A percentile compares a stretch with the other conserved stretches of the same genome.
Conservation (phyloP, 805 yeast species). For the Kodamaea hsintzibuensis region DNA sequence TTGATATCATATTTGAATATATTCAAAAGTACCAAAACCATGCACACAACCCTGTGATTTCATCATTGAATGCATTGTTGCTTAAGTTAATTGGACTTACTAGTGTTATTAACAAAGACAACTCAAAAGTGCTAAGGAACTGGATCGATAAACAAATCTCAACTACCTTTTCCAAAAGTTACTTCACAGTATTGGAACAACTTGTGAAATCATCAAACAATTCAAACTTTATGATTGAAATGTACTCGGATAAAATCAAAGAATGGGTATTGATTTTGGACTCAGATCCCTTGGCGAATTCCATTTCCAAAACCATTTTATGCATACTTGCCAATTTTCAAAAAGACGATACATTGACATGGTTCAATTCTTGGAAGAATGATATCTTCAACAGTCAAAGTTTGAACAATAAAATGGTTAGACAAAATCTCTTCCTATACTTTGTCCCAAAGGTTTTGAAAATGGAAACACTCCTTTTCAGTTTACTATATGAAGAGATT, state of each 20-base stretch:
- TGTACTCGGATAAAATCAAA: slow-evolving; percentile 47
- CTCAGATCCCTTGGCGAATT: slow-evolving; percentile 64
- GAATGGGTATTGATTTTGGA: slow-evolving; percentile 52
- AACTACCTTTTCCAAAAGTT: slow-evolving; percentile 52
- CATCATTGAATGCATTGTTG: slow-evolving; percentile 65
- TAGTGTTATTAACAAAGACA: neutral
- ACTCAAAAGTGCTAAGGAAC: neutral
- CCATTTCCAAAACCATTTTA: slow-evolving; percentile 59
- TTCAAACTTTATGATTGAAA: slow-evolving; percentile 36
- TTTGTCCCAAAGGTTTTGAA: slow-evolving; percentile 65
- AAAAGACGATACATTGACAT: slow-evolving; percentile 22
- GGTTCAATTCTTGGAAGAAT: slow-evolving; percentile 56
- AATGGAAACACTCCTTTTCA: slow-evolving; percentile 46
- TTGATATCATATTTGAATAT: slow-evolving; percentile 46
- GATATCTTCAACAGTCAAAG: slow-evolving; percentile 29
- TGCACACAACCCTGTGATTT: slow-evolving; percentile 68
- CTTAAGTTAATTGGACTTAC: slow-evolving; percentile 46
- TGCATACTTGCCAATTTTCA: slow-evolving; percentile 23
- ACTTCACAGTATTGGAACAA: slow-evolving; percentile 60
- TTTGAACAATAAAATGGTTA: slow-evolving; percentile 30
- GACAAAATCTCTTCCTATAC: slow-evolving; percentile 56
- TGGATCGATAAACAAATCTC: slow-evolving; percentile 51
- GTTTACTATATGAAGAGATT: slow-evolving; percentile 34
- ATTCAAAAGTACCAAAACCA: slow-evolving; percentile 71
- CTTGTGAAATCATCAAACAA: slow-evolving; percentile 49